A percentile compares a stretch with the other conserved stretches of the same genome.
Conservation (phyloP, 2,329 filamentous ascomycete genomes). For the Stemphylium beticola region DNA sequence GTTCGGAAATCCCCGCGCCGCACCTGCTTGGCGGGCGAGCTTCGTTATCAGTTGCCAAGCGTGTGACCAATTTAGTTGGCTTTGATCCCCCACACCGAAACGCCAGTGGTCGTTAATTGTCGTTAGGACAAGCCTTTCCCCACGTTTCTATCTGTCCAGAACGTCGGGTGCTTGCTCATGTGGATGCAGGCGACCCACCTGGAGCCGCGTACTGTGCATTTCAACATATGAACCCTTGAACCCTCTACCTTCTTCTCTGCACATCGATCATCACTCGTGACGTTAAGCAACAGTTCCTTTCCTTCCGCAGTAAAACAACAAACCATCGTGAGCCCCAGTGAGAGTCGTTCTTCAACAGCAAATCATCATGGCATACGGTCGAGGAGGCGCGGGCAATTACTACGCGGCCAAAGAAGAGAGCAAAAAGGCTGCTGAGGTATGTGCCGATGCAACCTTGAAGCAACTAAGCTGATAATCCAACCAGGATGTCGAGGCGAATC, state of each 20-base stretch:
- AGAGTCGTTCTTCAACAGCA: background rate
- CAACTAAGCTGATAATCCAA: conserved; percentile 1
- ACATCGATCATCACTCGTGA: background rate
- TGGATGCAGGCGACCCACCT: conserved; percentile 21
- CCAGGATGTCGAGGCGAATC: conserved; percentile 52
- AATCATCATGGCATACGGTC: conserved; percentile 45
- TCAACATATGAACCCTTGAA: background rate
- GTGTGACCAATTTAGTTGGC: conserved; percentile 34
- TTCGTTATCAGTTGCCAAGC: conserved; percentile 30
- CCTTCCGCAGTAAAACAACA: background rate
- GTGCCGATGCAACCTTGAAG: background rate
- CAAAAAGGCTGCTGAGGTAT: conserved; percentile 40
- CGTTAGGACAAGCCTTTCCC: conserved; percentile 30
- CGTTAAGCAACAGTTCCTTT: background rate
- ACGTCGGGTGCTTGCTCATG: conserved; percentile 7
- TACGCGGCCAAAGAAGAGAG: conserved; percentile 42
- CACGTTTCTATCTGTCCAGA: conserved; percentile 29
- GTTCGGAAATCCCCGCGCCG: background rate
- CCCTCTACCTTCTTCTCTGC: background rate
- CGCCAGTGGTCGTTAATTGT: conserved; percentile 10
- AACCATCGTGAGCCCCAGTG: background rate
- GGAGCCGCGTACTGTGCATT: conserved; percentile 15
- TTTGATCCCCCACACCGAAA: conserved; percentile 27
- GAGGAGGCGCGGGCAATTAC: conserved; percentile 56
- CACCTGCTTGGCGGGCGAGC: conserved; percentile 2